phyloP scores from a whole-genome alignment of 768 basidiomycete species.

The Hypsizygus marmoreus region DNA sequence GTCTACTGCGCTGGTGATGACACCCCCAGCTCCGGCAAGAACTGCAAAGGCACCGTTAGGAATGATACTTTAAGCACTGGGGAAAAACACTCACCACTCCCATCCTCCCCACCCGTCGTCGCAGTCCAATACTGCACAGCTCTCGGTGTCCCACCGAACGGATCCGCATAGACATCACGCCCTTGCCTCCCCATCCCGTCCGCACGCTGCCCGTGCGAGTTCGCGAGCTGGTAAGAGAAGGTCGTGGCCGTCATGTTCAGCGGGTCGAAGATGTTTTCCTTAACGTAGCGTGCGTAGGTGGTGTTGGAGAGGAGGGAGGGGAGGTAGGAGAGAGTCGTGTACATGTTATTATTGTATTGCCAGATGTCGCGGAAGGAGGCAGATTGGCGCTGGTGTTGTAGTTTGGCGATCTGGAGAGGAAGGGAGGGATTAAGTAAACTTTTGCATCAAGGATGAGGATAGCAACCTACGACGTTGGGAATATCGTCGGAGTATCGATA shows the following conservation, averaged over 20 bases:
- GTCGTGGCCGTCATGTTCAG: conserved; percentile 28
- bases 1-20: conserved; percentile 27
- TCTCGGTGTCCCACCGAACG: conserved; percentile 22
- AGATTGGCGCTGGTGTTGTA: no score
- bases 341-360: conserved; percentile 30
- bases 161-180: conserved; percentile 16
- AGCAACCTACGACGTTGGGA: conserved; percentile 7
- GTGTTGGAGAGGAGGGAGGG: conserved; percentile 18
- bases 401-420: no score
- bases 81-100: conserved; percentile 15
- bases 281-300: conserved; percentile 26
- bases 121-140: conserved; percentile 21
- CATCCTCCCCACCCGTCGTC: conserved; percentile 19
- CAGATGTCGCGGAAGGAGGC: no score
- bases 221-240: conserved; percentile 27
- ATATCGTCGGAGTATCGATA: conserved; percentile 2
- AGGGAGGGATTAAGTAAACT: no score
- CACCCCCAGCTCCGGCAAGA: conserved; percentile 27
- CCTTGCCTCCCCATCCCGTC: conserved; percentile 23
- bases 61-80: background rate
- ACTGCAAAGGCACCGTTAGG: conserved; percentile 15
- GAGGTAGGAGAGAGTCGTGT: conserved; percentile 24
- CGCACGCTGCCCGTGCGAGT: conserved; percentile 25
- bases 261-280: conserved; percentile 27
- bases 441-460: no score